Evolutionary conservation across 805 yeast species (phyloP), one percentile per base, ranked within the genome.

Genomic region (Tetrapisispora pingtungensis): DNA sequence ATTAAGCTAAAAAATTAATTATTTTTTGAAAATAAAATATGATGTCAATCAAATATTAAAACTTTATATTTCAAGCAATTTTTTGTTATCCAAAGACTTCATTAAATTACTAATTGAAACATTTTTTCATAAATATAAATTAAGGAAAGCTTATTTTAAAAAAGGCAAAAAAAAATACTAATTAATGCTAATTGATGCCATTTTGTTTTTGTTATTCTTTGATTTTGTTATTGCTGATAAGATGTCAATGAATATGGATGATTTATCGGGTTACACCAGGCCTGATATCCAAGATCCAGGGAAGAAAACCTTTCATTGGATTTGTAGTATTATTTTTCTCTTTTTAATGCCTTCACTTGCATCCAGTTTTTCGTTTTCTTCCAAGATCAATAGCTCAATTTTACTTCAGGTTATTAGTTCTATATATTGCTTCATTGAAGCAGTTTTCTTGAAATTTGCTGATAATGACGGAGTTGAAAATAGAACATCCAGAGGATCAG

Each of bases 401-500:
- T 48, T 69, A 1, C 51, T 78, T 8, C 85, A 78, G 53, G 47
- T 68, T 4, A 50, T 70, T 0, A 65, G 74, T 36, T 68, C 75
- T 0, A 67, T 56, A 0, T 83, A 80, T 55, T 72, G 80, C 1
- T 62, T 71, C 0, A 46, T 78, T 22, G 93, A 83, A 46, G 74
- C 77, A 2, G 37, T 78, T 2, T 61, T 81, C 41, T 65, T 82
- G 10, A 65, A 75, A 39, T 83, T 81, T 54, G 80, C 84, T 0
- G 90, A 83, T 56, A 68, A 68, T 31, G 70, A 74, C 43, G 81
- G 80, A 33, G 77, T 78, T 45, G 90, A 83, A 56, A 82, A 81
- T 58, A 63, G 74, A 45, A 78, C 86, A 1, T 76, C 84, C 12
- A 68, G 76, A 44, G 86, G 85, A 0, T 76, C 87, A 0, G 76